phyloP scores from a whole-genome alignment of 2,329 filamentous ascomycete genomes.

The Colletotrichum godetiae region DNA sequence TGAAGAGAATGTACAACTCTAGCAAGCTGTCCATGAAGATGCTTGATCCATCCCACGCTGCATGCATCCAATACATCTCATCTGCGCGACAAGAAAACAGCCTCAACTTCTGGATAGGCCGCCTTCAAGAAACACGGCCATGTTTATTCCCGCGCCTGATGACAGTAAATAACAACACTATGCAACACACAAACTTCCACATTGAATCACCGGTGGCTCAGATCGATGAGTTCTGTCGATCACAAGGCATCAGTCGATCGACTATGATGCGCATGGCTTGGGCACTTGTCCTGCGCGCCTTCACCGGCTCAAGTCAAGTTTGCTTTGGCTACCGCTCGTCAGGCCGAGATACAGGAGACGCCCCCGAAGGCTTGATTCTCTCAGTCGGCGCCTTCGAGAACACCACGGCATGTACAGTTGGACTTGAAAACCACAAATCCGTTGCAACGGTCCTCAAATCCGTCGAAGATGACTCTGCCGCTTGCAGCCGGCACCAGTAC shows the following conservation, averaged over 20 bases:
- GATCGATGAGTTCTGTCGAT: constrained; percentile 55
- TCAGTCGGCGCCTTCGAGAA: constrained; percentile 61
- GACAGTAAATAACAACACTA: constrained; percentile 34
- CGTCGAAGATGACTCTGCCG: constrained; percentile 45
- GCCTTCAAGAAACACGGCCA: constrained; percentile 49
- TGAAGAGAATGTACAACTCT: constrained; percentile 57
- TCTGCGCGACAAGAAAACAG: constrained; percentile 47
- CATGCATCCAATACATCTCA: constrained; percentile 52
- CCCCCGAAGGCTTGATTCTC: constrained; percentile 51
- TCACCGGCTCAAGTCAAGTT: constrained; percentile 62
- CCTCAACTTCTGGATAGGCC: constrained; percentile 58
- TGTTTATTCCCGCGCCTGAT: constrained; percentile 60
- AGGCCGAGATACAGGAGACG: constrained; percentile 56
- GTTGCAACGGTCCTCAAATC: constrained; percentile 46
- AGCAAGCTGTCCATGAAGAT: constrained; percentile 47
- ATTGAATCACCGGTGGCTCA: constrained; percentile 53
- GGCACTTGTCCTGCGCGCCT: constrained; percentile 67
- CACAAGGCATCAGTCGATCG: constrained; percentile 55
- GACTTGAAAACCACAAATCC: constrained; percentile 46
- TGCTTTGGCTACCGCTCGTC: constrained; percentile 65
- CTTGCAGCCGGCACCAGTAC: constrained; percentile 53
- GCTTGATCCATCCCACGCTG: constrained; percentile 48
- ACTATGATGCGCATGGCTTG: constrained; percentile 69
- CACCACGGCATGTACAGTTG: constrained; percentile 47
- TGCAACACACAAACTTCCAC: constrained; percentile 52